Conservation (phyloP, 768 basidiomycete species). For the Kwoniella sp. region DNA sequence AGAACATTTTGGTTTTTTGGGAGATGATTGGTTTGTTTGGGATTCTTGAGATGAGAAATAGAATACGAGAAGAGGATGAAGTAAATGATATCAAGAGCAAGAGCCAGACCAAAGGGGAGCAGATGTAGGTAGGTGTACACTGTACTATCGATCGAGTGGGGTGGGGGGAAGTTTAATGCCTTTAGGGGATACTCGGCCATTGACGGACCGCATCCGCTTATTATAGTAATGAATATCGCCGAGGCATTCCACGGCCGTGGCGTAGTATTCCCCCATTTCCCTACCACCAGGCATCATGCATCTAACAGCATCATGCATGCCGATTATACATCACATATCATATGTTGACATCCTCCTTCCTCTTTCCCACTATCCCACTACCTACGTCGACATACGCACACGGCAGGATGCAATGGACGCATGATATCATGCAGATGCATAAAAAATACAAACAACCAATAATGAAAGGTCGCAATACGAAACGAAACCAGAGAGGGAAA, state of each 20-base stretch:
- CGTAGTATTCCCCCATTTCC: background rate
- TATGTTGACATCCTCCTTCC: too few species aligned
- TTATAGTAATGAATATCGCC: too few species aligned
- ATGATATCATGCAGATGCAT: conserved; percentile 5
- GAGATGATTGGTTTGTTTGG: background rate
- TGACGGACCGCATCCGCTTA: conserved; percentile 1
- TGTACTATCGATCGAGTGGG: background rate
- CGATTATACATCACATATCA: too few species aligned
- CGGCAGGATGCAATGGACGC: too few species aligned
- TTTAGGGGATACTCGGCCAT: conserved; percentile 5
- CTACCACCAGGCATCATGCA: too few species aligned
- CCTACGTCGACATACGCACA: too few species aligned
- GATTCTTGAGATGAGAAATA: background rate
- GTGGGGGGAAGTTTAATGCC: background rate
- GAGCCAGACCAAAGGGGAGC: too few species aligned
- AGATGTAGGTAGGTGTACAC: too few species aligned
- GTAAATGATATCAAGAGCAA: too few species aligned
- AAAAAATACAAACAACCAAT: conserved; percentile 1
- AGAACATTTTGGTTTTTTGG: conserved; percentile 48
- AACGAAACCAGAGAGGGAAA: too few species aligned
- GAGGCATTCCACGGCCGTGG: background rate
- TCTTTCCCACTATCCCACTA: too few species aligned
- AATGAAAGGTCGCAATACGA: background rate
- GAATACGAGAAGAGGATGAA: conserved; percentile 7
- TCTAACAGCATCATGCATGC: too few species aligned